Percentiles rank a stretch among this genome's conserved stretches.
phyloP scores from a whole-genome alignment of 106 monocot genomes.

The Dactylorhiza incarnata region DNA sequence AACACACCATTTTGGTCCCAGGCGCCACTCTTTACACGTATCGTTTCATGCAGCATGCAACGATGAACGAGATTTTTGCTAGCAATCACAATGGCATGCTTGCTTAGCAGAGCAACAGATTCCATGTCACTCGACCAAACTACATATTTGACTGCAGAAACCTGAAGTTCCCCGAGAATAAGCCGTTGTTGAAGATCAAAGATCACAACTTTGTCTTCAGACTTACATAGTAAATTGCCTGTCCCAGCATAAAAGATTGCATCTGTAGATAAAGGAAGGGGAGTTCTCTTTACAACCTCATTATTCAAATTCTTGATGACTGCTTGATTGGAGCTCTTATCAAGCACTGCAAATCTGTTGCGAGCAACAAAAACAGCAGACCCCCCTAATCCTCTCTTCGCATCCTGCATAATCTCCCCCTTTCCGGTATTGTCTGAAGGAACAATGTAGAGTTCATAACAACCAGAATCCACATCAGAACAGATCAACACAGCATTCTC shows the following conservation, averaged over 20 bases:
- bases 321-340: constrained; percentile 62
- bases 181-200: constrained; percentile 85
- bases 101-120: constrained; percentile 74
- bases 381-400: constrained; percentile 61
- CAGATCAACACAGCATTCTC: constrained; percentile 78
- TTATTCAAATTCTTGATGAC: constrained; percentile 80
- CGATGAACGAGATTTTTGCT: constrained; percentile 72
- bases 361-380: constrained; percentile 81
- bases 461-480: constrained; percentile 80
- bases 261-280: constrained; percentile 64
- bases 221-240: constrained; percentile 66
- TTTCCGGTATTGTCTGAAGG: constrained; percentile 54
- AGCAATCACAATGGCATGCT: constrained; percentile 81
- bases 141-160: constrained; percentile 71
- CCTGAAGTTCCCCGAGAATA: constrained; percentile 75
- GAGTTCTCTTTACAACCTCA: constrained; percentile 75
- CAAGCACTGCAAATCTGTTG: constrained; percentile 88
- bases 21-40: constrained; percentile 94
- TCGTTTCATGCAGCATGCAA: constrained; percentile 93
- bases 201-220: constrained; percentile 67
- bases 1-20: constrained; percentile 98
- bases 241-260: constrained; percentile 90
- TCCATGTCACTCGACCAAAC: constrained; percentile 94
- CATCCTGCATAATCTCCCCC: constrained; percentile 58
- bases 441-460: constrained; percentile 73